Percentiles rank a stretch among this genome's conserved stretches.
Conservation (phyloP, 129 eudicot genomes). For the Arctium lappa region DNA sequence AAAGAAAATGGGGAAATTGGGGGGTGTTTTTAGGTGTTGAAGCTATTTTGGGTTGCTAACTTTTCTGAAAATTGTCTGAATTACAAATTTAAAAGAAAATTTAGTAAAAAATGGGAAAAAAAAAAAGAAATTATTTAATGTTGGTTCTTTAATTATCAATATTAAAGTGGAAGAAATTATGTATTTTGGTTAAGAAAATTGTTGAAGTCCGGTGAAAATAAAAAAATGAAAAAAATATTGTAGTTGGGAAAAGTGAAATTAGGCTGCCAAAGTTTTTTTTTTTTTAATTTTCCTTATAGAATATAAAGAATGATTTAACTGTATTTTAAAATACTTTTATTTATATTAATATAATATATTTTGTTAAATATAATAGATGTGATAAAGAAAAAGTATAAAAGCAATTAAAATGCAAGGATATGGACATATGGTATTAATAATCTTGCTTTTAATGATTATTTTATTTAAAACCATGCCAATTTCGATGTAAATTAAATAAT, state of each 20-base stretch:
- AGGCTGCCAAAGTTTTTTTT: slow-evolving; percentile 76
- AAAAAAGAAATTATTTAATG: slow-evolving; percentile 34
- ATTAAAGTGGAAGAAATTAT: slow-evolving; percentile 50
- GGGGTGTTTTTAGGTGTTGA: slow-evolving; percentile 34
- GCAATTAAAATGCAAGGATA: neutral
- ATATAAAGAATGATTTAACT: neutral
- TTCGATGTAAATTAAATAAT: neutral
- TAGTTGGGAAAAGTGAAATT: slow-evolving; percentile 86
- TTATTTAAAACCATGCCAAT: neutral
- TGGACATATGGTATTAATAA: neutral
- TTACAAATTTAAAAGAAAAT: slow-evolving; percentile 29
- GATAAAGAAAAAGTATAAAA: neutral
- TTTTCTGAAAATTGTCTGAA: slow-evolving; percentile 45
- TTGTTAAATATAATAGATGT: too few species aligned
- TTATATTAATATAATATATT: neutral
- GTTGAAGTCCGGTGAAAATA: slow-evolving; percentile 77
- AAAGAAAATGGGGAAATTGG: slow-evolving; percentile 26
- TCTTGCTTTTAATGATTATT: neutral
- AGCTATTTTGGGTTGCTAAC: slow-evolving; percentile 41
- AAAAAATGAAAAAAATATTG: slow-evolving; percentile 31
- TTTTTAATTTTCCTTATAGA: slow-evolving; percentile 19
- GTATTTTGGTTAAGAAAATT: slow-evolving; percentile 68
- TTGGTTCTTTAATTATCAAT: slow-evolving; percentile 53
- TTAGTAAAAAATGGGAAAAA: neutral
- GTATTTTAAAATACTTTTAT: neutral